phyloP scores from a whole-genome alignment of 495 filamentous ascomycete genomes.

The Daldinia grandis region DNA sequence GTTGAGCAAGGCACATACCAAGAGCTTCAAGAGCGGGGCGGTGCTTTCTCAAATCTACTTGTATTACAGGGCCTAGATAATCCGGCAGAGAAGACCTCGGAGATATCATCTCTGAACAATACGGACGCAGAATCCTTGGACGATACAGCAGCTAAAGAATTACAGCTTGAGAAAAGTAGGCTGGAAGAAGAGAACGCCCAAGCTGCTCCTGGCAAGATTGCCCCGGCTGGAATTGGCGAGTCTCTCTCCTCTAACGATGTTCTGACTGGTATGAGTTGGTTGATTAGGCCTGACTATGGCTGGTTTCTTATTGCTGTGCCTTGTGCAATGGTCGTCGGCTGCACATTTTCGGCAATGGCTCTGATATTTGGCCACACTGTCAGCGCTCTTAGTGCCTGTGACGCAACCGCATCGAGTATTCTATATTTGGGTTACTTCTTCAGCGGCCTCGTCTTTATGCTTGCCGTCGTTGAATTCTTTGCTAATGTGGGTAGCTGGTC shows the following conservation, averaged over 20 bases:
- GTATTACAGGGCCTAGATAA: constrained; percentile 39
- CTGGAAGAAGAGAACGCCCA: background rate
- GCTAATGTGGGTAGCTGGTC: constrained; percentile 61
- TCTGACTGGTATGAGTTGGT: constrained; percentile 6
- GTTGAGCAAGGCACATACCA: constrained; percentile 51
- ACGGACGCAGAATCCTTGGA: constrained; percentile 15
- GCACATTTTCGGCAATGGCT: constrained; percentile 51
- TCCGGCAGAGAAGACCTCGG: constrained; percentile 13
- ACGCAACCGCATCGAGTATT: constrained; percentile 13
- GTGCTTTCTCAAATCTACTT: constrained; percentile 49
- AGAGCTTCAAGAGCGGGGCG: constrained; percentile 45
- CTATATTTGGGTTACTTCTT: constrained; percentile 54
- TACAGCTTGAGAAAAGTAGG: constrained; percentile 1
- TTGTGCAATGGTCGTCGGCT: constrained; percentile 48
- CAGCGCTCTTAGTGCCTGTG: constrained; percentile 25
- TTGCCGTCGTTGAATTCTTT: constrained; percentile 62
- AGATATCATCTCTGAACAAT: constrained; percentile 13
- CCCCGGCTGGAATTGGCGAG: background rate
- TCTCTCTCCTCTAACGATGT: constrained; percentile 1
- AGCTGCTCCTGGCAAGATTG: background rate
- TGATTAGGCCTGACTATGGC: constrained; percentile 21
- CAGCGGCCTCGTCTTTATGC: constrained; percentile 64
- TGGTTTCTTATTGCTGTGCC: constrained; percentile 23
- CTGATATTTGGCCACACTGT: constrained; percentile 58
- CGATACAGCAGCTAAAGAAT: constrained; percentile 9